Evolutionary conservation across 345 rosid species (phyloP).

Genomic region (Noccaea caerulescens): DNA sequence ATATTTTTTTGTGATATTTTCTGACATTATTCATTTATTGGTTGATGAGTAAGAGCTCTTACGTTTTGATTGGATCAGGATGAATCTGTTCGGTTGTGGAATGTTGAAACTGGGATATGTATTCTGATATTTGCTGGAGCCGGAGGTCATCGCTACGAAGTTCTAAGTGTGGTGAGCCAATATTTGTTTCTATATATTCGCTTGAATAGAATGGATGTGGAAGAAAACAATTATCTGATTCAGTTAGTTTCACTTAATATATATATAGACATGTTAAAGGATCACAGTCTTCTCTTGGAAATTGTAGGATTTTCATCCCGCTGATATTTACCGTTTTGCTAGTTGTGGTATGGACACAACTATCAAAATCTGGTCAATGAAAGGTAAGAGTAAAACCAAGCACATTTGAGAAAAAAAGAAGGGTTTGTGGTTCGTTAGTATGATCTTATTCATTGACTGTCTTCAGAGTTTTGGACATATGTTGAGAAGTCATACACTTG

Average conservation of each 20-base stretch:
- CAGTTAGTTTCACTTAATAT: slow-evolving; percentile 22
- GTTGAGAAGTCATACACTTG: slow-evolving; percentile 97
- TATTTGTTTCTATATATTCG: slow-evolving; percentile 12
- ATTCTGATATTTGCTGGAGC: slow-evolving; percentile 96
- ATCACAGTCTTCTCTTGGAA: slow-evolving; percentile 29
- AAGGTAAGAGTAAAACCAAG: slow-evolving; percentile 55
- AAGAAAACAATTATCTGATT: slow-evolving; percentile 9
- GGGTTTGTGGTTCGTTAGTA: neutral
- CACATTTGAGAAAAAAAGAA: neutral
- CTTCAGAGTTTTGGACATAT: slow-evolving; percentile 90
- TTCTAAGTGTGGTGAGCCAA: slow-evolving; percentile 82
- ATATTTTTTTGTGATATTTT: neutral
- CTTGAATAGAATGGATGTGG: neutral
- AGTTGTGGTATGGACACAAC: slow-evolving; percentile 99
- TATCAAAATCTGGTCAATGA: slow-evolving; percentile 96
- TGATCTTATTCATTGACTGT: slow-evolving; percentile 25
- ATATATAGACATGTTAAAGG: neutral
- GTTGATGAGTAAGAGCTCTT: slow-evolving; percentile 33
- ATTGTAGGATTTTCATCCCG: slow-evolving; percentile 89
- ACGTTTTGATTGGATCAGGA: slow-evolving; percentile 56
- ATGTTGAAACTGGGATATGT: slow-evolving; percentile 94
- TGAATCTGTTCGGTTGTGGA: slow-evolving; percentile 96
- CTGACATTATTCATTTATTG: slow-evolving; percentile 32
- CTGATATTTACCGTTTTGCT: slow-evolving; percentile 80
- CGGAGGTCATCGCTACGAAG: slow-evolving; percentile 98